Percentiles rank a stretch among this genome's conserved stretches.
Conservation (phyloP, 345 rosid genomes). For the Euphorbia peplus region DNA sequence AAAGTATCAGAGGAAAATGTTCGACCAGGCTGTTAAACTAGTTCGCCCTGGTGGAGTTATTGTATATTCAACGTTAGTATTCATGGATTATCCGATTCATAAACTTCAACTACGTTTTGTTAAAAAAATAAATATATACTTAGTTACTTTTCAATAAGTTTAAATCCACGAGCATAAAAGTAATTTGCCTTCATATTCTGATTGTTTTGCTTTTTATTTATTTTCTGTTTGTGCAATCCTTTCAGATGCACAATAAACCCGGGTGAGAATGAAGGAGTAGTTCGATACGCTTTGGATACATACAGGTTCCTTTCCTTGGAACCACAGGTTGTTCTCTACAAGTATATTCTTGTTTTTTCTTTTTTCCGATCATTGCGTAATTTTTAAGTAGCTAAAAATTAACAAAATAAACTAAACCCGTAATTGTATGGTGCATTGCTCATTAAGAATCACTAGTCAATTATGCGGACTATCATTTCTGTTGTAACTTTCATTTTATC, state of each 20-base stretch:
- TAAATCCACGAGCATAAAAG: neutral
- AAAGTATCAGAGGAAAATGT: conserved; percentile 81
- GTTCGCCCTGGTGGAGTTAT: conserved; percentile 92
- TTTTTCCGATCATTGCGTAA: neutral
- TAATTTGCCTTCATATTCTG: neutral
- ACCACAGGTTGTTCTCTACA: conserved; percentile 57
- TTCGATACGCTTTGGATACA: conserved; percentile 85
- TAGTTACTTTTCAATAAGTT: neutral
- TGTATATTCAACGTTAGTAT: conserved; percentile 91
- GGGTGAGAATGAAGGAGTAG: conserved; percentile 91
- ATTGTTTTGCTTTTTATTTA: neutral
- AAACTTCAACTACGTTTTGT: neutral
- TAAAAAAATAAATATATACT: neutral
- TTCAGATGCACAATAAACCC: conserved; percentile 92
- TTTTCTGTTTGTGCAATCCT: conserved; percentile 5
- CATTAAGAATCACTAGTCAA: neutral
- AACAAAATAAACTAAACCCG: neutral
- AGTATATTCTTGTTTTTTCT: conserved; percentile 3
- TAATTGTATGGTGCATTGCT: neutral
- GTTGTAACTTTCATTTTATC: too few species aligned
- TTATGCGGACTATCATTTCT: neutral
- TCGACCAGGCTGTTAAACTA: conserved; percentile 95
- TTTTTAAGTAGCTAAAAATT: neutral
- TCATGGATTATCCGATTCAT: neutral
- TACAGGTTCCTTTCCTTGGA: conserved; percentile 77